A percentile compares a stretch with the other conserved stretches of the same genome.
phyloP scores from a whole-genome alignment of 1,284 basidiomycete genomes.

The Neonothopanus nambi region DNA sequence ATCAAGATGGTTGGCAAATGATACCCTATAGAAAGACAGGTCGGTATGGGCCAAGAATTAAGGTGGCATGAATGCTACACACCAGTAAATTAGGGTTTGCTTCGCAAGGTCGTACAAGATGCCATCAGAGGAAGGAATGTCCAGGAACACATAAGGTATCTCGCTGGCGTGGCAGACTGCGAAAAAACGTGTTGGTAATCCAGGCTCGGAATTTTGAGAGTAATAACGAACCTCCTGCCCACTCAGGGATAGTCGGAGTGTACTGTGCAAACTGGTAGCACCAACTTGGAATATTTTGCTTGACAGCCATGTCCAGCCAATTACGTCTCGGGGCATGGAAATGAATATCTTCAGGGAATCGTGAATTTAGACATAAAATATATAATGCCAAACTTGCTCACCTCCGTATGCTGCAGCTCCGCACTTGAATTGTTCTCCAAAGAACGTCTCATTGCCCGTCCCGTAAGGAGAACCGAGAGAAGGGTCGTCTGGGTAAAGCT shows the following conservation, averaged over 20 bases:
- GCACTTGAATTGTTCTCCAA: conserved; percentile 7
- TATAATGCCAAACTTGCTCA: neutral
- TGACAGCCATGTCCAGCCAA: neutral
- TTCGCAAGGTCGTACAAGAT: neutral
- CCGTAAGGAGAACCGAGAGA: conserved; percentile 6
- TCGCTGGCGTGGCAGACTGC: conserved; percentile 7
- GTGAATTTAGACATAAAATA: neutral
- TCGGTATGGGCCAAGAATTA: too few relatives aligned
- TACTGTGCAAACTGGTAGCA: conserved; percentile 6
- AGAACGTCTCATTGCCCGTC: conserved; percentile 6
- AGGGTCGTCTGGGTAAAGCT: conserved; percentile 3
- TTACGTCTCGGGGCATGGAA: conserved; percentile 1
- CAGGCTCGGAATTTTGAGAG: neutral
- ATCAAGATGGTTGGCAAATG: conserved; percentile 1
- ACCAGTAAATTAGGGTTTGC: conserved; percentile 1
- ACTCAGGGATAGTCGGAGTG: conserved; percentile 1
- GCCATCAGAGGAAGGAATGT: neutral
- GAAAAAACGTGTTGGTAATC: neutral
- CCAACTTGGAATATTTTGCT: neutral
- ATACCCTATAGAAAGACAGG: conserved; percentile 4
- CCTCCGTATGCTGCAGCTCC: conserved; percentile 2
- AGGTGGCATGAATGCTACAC: neutral
- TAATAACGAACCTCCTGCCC: conserved; percentile 1
- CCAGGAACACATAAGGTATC: conserved; percentile 6
- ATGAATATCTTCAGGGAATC: neutral